A percentile compares a stretch with the other conserved stretches of the same genome.
phyloP scores from a whole-genome alignment of 192 early-diverging fungal species.

The Lobosporangium transversale region DNA sequence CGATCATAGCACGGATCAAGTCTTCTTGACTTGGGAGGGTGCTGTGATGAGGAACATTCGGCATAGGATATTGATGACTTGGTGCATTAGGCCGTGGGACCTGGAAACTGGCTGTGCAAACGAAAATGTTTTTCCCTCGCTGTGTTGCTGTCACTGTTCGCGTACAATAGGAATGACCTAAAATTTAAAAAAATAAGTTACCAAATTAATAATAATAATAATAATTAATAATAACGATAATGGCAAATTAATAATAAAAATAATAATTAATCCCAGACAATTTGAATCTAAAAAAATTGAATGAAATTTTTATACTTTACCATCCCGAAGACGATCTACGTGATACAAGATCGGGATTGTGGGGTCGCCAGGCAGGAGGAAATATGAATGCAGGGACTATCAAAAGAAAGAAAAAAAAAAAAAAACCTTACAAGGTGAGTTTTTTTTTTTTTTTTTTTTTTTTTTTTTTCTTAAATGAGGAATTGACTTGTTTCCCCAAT shows the following conservation, averaged over 20 bases:
- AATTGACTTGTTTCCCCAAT: too few relatives aligned
- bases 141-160: slow-evolving; percentile 83
- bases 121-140: slow-evolving; percentile 80
- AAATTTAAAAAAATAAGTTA: too few relatives aligned
- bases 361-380: slow-evolving; percentile 80
- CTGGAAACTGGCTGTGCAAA: slow-evolving; percentile 79
- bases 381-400: slow-evolving; percentile 91
- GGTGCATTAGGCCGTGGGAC: slow-evolving; percentile 66
- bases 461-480: too few relatives aligned
- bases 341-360: slow-evolving; percentile 81
- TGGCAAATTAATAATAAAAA: too few relatives aligned
- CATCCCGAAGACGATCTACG: slow-evolving; percentile 78
- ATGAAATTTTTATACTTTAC: too few relatives aligned
- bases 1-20: slow-evolving; percentile 29
- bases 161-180: slow-evolving; percentile 67
- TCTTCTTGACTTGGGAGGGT: slow-evolving; percentile 43
- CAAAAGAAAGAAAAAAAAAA: slow-evolving; percentile 1
- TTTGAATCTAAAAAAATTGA: too few relatives aligned
- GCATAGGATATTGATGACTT: slow-evolving; percentile 79
- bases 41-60: slow-evolving; percentile 52
- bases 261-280: too few relatives aligned
- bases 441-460: too few relatives aligned
- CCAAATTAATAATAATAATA: too few relatives aligned
- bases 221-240: too few relatives aligned
- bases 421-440: too few relatives aligned